Conservation (phyloP, 371 early-diverging fungal genomes). For the Batrachochytrium dendrobatidis region DNA sequence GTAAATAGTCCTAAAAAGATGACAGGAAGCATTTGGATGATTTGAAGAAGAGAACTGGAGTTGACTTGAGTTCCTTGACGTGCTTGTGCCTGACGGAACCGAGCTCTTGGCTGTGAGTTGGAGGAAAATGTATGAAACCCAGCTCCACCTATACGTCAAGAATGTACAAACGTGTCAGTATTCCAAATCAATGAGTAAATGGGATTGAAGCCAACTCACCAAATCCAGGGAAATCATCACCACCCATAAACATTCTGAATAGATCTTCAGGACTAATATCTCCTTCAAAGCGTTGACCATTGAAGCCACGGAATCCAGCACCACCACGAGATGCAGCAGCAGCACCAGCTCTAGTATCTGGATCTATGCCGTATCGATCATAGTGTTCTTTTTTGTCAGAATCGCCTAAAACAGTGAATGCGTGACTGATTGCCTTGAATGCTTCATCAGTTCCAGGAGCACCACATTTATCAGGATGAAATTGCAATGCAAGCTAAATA, state of each 20-base stretch:
- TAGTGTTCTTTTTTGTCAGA: slow-evolving; percentile 74
- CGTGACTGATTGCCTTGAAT: slow-evolving; percentile 89
- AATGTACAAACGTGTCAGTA: slow-evolving; percentile 1
- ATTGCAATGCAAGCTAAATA: slow-evolving; percentile 82
- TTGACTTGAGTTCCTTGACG: neutral
- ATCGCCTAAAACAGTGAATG: slow-evolving; percentile 83
- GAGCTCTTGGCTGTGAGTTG: slow-evolving; percentile 19
- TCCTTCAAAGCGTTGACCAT: slow-evolving; percentile 43
- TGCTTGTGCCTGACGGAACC: slow-evolving; percentile 9
- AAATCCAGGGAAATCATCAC: slow-evolving; percentile 65
- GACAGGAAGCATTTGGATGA: slow-evolving; percentile 48
- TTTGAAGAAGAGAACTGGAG: slow-evolving; percentile 22
- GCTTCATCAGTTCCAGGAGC: slow-evolving; percentile 97
- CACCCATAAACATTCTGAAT: slow-evolving; percentile 81
- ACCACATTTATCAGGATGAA: slow-evolving; percentile 96
- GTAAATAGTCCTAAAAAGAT: slow-evolving; percentile 46
- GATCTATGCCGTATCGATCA: slow-evolving; percentile 79
- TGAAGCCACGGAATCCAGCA: slow-evolving; percentile 21
- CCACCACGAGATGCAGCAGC: slow-evolving; percentile 30
- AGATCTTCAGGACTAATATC: slow-evolving; percentile 92
- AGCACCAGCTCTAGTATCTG: slow-evolving; percentile 15
- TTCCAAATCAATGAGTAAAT: slow-evolving; percentile 2
- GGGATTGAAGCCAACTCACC: slow-evolving; percentile 15
- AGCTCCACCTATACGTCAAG: slow-evolving; percentile 12
- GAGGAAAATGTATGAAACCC: slow-evolving; percentile 17